Percentiles rank a stretch among this genome's conserved stretches.
Conservation (phyloP, 2,329 filamentous ascomycete species). For the Bertia moriformis region DNA sequence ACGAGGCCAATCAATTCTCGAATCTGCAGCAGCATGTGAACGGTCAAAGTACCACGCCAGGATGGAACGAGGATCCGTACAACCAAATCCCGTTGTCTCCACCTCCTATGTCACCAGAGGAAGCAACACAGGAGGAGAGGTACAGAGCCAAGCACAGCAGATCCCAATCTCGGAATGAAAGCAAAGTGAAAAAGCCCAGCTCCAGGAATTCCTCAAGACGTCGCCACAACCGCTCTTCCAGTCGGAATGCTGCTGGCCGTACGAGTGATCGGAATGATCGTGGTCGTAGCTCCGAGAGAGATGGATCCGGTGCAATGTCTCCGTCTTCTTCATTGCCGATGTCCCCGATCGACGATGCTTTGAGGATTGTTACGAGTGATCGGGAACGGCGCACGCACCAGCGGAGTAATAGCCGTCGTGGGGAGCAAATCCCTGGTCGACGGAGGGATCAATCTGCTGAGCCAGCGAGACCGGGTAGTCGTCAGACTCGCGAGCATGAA, state of each 20-base stretch:
- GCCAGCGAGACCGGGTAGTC: slow-evolving; percentile 1
- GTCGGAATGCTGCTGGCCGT: slow-evolving; percentile 11
- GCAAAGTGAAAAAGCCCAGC: neutral
- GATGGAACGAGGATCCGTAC: slow-evolving; percentile 32
- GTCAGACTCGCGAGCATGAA: neutral
- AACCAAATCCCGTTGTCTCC: slow-evolving; percentile 48
- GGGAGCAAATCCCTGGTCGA: slow-evolving; percentile 22
- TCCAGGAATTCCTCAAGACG: neutral
- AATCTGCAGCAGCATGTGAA: no score
- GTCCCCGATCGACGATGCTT: slow-evolving; percentile 26
- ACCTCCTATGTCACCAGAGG: slow-evolving; percentile 51
- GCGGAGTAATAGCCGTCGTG: slow-evolving; percentile 20
- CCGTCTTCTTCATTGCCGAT: slow-evolving; percentile 42
- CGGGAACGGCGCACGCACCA: slow-evolving; percentile 29
- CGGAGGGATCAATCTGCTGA: slow-evolving; percentile 29
- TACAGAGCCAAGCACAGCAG: neutral
- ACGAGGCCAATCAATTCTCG: slow-evolving; percentile 39
- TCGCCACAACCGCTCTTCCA: slow-evolving; percentile 5
- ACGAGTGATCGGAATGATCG: slow-evolving; percentile 11
- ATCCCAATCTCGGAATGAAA: neutral
- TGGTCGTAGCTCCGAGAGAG: slow-evolving; percentile 27
- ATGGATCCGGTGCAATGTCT: slow-evolving; percentile 28
- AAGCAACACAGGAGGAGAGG: slow-evolving; percentile 11
- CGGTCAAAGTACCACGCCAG: slow-evolving; percentile 33
- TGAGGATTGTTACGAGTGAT: slow-evolving; percentile 26